A percentile compares a stretch with the other conserved stretches of the same genome.
Evolutionary conservation across 345 rosid genomes (phyloP).

Genomic region (Punica granatum): DNA sequence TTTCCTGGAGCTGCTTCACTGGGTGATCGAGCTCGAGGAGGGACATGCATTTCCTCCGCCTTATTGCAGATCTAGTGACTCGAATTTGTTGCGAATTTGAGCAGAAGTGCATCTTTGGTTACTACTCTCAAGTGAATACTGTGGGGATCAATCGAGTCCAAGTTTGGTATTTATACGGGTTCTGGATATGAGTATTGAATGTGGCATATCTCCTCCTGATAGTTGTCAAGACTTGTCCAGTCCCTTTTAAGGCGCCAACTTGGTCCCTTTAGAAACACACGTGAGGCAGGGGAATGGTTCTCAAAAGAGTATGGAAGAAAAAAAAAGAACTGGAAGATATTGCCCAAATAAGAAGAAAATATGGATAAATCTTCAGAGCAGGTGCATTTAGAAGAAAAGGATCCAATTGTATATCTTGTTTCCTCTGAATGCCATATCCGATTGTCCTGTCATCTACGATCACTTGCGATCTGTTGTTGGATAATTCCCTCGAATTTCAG

Average conservation of each 20-base stretch:
- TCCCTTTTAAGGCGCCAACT: constrained; percentile 2
- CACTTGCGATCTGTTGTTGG: background rate
- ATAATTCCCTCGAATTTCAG: background rate
- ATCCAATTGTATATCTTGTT: background rate
- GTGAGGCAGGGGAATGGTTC: constrained; percentile 7
- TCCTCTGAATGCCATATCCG: background rate
- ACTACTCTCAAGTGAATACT: background rate
- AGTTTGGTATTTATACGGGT: background rate
- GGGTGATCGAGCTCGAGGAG: background rate
- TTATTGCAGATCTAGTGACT: background rate
- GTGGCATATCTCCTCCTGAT: constrained; percentile 2
- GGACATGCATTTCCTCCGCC: background rate
- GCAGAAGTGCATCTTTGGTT: background rate
- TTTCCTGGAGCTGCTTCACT: constrained; percentile 8
- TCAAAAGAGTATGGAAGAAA: background rate
- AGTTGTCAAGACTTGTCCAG: constrained; percentile 4
- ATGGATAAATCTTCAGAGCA: background rate
- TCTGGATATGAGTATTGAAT: background rate
- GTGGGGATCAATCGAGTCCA: background rate
- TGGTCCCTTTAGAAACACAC: constrained; percentile 4
- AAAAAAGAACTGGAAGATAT: background rate
- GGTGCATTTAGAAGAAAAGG: too few species aligned
- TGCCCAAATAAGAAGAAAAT: background rate
- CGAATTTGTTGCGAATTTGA: background rate
- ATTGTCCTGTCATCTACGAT: background rate